Base-by-base conservation (phyloP, 2,329 filamentous ascomycete species). In the Samsoniella hepiali region DNA sequence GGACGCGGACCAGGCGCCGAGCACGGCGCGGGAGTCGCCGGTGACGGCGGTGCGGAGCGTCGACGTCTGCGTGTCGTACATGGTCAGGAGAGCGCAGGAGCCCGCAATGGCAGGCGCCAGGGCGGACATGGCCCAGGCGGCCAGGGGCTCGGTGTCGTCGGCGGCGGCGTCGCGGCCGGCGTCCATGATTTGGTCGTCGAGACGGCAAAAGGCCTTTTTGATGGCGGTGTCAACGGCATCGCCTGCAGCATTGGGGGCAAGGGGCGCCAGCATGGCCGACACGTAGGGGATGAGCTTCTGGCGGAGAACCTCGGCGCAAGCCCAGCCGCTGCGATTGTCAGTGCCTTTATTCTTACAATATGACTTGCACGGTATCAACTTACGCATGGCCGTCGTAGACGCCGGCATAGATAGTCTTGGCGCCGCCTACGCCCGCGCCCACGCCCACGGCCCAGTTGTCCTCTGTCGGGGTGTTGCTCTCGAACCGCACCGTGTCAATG, bases 21-120 rank as follows among this genome's bases (percentile, higher is more conserved):
- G 77, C 0, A 90, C 86, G 11, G 87, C 87, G 42, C 88, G 81
- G 1, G 85, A 90, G 73, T 91, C 88, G 0, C 89, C 89, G 0
- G 84, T 84, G 65, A 86, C 87, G 0, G 88, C 88, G 2, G 89
- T 86, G 31, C 84, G 82, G 0, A 91, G 74, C 0, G 77, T 83
- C 5, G 78, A 77, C 1, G 77, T 76, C 0, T 68, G 64, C 0
- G 85, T 79, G 65, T 91, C 86, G 69, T 85, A 89, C 1, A 89
- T 74, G 0, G 86, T 80, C 1, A 91, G 76, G 1, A 90, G 75
- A 11, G 88, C 88, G 67, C 87, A 90, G 4, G 86, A 88, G 5
- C 88, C 87, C 1, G 77, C 73, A 32, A 74, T 70, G 3, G 76
- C 73, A 1, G 78, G 72, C 5, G 75, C 70, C 5, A 82, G 67